Conservation (phyloP, 306 rosid species). For the Malus sylvestris region DNA sequence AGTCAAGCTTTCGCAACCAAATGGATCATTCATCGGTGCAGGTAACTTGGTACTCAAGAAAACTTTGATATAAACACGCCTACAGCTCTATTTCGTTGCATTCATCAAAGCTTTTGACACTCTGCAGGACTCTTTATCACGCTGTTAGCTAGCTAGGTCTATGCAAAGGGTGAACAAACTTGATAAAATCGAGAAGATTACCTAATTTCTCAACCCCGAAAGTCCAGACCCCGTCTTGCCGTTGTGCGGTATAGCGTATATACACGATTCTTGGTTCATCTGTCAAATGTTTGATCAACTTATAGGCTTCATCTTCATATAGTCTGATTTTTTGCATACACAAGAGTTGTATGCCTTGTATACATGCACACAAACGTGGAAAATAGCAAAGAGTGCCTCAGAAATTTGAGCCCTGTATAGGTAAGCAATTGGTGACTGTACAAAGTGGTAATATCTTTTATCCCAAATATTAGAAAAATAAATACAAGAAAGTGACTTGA, state of each 20-base stretch:
- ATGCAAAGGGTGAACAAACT: constrained; percentile 72
- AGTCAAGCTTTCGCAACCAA: constrained; percentile 42
- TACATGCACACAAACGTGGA: not conserved
- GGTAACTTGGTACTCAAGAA: constrained; percentile 33
- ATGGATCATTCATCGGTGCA: constrained; percentile 84
- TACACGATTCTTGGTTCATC: not conserved
- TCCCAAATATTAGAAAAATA: too few species aligned
- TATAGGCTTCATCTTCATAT: not conserved
- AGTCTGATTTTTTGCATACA: constrained; percentile 1
- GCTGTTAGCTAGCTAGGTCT: constrained; percentile 49
- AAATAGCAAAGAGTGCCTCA: not conserved
- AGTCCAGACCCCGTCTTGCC: not conserved
- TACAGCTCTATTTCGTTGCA: constrained; percentile 1
- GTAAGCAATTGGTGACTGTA: not conserved
- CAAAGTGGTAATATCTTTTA: not conserved
- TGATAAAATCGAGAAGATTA: constrained; percentile 76
- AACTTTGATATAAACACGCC: not conserved
- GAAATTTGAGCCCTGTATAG: not conserved
- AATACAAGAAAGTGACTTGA: not conserved
- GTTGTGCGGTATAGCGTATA: not conserved
- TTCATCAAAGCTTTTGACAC: not conserved
- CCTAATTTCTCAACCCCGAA: constrained; percentile 20
- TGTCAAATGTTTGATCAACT: too few species aligned
- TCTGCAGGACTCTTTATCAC: constrained; percentile 60
- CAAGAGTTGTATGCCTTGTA: constrained; percentile 11